Percentiles rank a stretch among this genome's conserved stretches.
These are phyloP conservation scores for Plasmodium yoelii DNA, from an alignment of 169 alveolate genomes.

Conservation along the genomic window DNA sequence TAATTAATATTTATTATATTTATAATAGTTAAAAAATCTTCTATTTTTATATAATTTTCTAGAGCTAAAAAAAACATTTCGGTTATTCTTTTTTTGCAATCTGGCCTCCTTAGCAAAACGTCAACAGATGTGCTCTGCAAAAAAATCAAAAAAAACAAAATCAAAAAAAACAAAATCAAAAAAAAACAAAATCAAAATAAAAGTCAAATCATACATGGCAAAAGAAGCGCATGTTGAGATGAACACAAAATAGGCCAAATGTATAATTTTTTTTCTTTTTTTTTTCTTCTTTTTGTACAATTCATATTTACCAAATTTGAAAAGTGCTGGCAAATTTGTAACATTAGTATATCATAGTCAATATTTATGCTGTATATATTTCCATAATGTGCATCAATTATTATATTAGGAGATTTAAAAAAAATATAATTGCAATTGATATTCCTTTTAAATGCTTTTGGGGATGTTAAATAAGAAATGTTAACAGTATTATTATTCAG, in stretches of 20 bases:
- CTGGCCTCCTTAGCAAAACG: constrained; percentile 54
- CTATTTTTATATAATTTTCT: constrained; percentile 63
- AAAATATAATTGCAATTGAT: constrained; percentile 24
- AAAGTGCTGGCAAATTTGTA: constrained; percentile 71
- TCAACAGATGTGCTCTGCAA: constrained; percentile 75
- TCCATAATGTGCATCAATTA: constrained; percentile 55
- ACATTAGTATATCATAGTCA: constrained; percentile 55
- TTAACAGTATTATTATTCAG: constrained; percentile 35
- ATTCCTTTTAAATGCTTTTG: constrained; percentile 35
- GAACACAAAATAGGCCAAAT: too few species aligned
- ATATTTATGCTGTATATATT: constrained; percentile 26
- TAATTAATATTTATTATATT: constrained; percentile 45
- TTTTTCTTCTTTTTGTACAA: background rate
- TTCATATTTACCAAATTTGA: constrained; percentile 35
- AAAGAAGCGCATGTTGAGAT: too few species aligned
- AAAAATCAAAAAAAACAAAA: too few species aligned
- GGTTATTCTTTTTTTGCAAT: constrained; percentile 55
- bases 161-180: too few species aligned
- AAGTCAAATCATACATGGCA: too few species aligned
- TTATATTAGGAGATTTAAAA: constrained; percentile 19
- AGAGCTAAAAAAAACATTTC: constrained; percentile 52
- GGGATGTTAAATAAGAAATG: constrained; percentile 37
- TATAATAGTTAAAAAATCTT: constrained; percentile 36
- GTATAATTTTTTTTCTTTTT: too few species aligned
- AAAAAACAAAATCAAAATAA: too few species aligned